Base-by-base conservation (phyloP, 2,329 filamentous ascomycete genomes). In the Curvularia spicifera region DNA sequence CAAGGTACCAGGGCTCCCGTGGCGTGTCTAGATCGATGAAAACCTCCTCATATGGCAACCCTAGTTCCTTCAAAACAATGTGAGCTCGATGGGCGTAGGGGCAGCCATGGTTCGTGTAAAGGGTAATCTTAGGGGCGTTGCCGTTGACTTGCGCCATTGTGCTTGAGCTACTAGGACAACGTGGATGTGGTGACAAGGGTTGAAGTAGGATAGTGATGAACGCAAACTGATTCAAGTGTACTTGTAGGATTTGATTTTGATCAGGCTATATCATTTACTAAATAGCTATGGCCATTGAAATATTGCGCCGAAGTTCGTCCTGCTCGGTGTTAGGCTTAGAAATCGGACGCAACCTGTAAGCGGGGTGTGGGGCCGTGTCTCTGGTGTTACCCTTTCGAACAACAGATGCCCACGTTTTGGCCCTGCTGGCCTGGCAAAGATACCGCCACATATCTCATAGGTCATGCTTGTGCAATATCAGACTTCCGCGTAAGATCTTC, bases 81-180 rank as follows among this genome's bases (percentile, higher is more conserved):
- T 93, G 88, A 0, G 86, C 89, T 35, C 91, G 88, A 71, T 94
- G 91, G 15, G 90, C 90, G 75, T 85, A 92, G 22, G 89, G 89
- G 73, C 89, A 93, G 49, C 65, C 51, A 66, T 87, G 87, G 79
- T 87, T 89, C 48, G 89, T 91, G 78, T 92, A 92, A 42, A 91
- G 80, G 31, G 80, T 87, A 73, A 91, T 86, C 65, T 85, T 85
- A 28, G 77, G 77, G 5, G 68, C 55, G 35, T 68, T 60, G 40
- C 67, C 71, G 49, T 70, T 69, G 39, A 64, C 39, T 43, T 63
- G 60, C 43, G 66, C 69, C 67, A 71, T 72, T 24, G 29, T 48
- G 9, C 46, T 57, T 37, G 43, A 50, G 55, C 20, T 33, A 20
- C 28, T 8, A 45, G 20, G 44, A 37, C 44, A 47, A 51, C 42